phyloP scores from a whole-genome alignment of 2,329 filamentous ascomycete species.

The Apiospora malaysiana region DNA sequence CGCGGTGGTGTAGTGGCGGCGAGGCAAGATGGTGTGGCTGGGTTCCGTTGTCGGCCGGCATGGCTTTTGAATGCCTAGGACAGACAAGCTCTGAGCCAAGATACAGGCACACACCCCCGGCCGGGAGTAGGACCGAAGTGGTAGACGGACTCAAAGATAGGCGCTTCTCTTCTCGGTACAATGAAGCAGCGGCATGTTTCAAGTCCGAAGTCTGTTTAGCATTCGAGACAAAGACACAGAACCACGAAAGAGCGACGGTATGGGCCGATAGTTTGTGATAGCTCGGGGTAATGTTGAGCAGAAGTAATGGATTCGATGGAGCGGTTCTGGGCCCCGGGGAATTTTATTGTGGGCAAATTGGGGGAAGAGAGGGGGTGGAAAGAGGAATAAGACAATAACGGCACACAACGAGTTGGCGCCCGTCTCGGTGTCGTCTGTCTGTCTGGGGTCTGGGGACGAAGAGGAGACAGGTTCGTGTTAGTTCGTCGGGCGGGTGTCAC shows the following conservation, averaged over 20 bases:
- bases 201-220: slow-evolving; percentile 1
- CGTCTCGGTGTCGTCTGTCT: not conserved
- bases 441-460: not conserved
- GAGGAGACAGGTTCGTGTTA: not conserved
- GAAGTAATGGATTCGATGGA: slow-evolving; percentile 36
- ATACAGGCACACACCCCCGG: not conserved
- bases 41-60: slow-evolving; percentile 31
- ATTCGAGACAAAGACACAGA: not conserved
- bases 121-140: not conserved
- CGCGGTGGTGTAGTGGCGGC: slow-evolving; percentile 30
- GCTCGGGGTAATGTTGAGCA: slow-evolving; percentile 55
- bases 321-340: slow-evolving; percentile 22
- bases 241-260: slow-evolving; percentile 3
- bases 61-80: slow-evolving; percentile 6
- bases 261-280: slow-evolving; percentile 22
- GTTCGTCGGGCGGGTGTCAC: not conserved
- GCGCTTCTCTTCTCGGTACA: slow-evolving; percentile 20
- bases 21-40: slow-evolving; percentile 32
- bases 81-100: not conserved
- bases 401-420: not conserved
- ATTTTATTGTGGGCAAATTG: slow-evolving; percentile 22
- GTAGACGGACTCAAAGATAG: slow-evolving; percentile 20
- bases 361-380: not conserved
- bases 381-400: not conserved
- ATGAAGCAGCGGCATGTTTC: slow-evolving; percentile 15